Base-by-base conservation (phyloP, 2,329 filamentous ascomycete genomes). In the Lachnum nothofagi region DNA sequence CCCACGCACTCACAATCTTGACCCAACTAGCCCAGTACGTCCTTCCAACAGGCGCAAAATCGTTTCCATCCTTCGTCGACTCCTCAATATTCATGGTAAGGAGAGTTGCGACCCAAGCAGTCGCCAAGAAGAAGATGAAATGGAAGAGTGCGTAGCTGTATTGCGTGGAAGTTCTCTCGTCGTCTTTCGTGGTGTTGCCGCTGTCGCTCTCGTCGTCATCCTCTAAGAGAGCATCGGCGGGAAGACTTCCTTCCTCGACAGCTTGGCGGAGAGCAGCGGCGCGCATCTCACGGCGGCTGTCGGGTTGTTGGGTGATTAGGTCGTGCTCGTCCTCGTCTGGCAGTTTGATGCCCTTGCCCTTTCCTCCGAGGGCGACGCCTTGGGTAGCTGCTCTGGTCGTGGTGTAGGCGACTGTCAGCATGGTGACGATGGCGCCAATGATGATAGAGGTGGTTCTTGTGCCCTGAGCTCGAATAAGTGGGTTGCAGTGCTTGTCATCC, bases 1-100 rank as follows among this genome's bases (percentile, higher is more conserved):
- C 84, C 93, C 93, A 98, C 16, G 91, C 85, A 69, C 91, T 95
- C 46, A 96, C 83, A 68, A 98, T 97, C 81, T 98, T 98, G 60
- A 96, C 90, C 93, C 94, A 98, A 65, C 89, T 95, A 25, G 93
- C 93, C 80, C 90, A 95, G 70, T 97, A 95, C 4, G 91, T 97
- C 51, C 93, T 79, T 17, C 93, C 93, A 3, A 98, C 91, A 0
- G 91, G 88, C 2, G 89, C 88, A 68, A 98, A 97, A 63, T 91
- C 85, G 61, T 90, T 83, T 42, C 81, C 77, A 46, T 78, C 77
- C 39, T 79, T 75, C 51, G 82, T 80, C 35, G 74, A 72, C 54
- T 82, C 77, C 7, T 85, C 79, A 53, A 87, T 80, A 62, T 88
- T 86, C 72, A 91, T 86, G 1, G 85, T 88, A 49, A 98, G 76